Conservation (phyloP, 495 filamentous ascomycete species). For the Aspergillus biplanus region DNA sequence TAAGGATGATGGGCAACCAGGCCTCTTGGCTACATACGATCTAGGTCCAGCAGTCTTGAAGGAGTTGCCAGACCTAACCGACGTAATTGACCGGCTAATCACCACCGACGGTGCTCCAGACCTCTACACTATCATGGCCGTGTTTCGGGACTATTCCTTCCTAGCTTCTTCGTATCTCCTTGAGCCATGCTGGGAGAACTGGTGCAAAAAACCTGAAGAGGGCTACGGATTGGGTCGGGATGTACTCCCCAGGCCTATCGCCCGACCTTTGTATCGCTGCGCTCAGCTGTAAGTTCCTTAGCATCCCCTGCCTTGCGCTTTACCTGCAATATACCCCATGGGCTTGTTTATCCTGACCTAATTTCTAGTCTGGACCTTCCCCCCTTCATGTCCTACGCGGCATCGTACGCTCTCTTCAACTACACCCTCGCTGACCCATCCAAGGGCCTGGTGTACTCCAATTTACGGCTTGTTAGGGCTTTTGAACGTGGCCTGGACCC, state of each 20-base stretch:
- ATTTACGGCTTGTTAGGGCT: slow-evolving; percentile 82
- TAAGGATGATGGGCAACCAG: slow-evolving; percentile 67
- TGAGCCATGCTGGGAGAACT: slow-evolving; percentile 85
- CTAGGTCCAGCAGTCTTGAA: slow-evolving; percentile 68
- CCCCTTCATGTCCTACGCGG: slow-evolving; percentile 97
- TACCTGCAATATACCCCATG: slow-evolving; percentile 2
- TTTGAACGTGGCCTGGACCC: slow-evolving; percentile 88
- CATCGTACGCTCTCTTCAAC: slow-evolving; percentile 89
- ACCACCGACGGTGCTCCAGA: slow-evolving; percentile 54
- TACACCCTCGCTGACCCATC: slow-evolving; percentile 71
- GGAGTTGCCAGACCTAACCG: slow-evolving; percentile 75
- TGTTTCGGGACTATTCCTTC: slow-evolving; percentile 91
- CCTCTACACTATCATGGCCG: slow-evolving; percentile 74
- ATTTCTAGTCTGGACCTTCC: slow-evolving; percentile 44
- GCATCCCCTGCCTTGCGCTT: not conserved
- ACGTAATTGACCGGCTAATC: slow-evolving; percentile 67
- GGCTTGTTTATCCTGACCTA: not conserved
- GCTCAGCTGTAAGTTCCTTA: slow-evolving; percentile 70
- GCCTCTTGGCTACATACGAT: slow-evolving; percentile 71
- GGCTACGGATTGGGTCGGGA: slow-evolving; percentile 76
- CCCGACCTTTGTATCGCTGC: slow-evolving; percentile 74
- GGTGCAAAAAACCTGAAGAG: slow-evolving; percentile 62
- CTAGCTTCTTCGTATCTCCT: slow-evolving; percentile 84
- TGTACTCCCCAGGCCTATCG: slow-evolving; percentile 68
- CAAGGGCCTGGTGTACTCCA: slow-evolving; percentile 67